phyloP scores from a whole-genome alignment of 208 protist genomes.

The Zelonia costaricensis region DNA sequence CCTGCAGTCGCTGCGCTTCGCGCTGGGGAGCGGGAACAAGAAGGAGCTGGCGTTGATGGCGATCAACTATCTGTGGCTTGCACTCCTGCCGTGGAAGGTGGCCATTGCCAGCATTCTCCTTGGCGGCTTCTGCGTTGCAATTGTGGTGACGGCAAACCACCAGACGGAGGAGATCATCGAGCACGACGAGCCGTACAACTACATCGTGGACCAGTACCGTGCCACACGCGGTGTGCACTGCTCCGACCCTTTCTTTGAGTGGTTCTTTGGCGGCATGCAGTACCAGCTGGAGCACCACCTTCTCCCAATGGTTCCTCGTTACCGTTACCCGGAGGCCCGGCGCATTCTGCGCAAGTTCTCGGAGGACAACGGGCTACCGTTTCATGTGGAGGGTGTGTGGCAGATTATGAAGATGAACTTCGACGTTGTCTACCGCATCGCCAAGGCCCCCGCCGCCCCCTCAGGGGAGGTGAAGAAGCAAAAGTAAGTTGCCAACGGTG shows the following conservation, averaged over 20 bases:
- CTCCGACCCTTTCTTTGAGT: conserved; percentile 73
- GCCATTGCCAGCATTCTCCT: too few species aligned
- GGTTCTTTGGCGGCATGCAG: conserved; percentile 87
- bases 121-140: conserved; percentile 69
- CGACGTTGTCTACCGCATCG: conserved; percentile 49
- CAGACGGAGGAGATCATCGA: conserved; percentile 85
- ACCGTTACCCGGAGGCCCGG: conserved; percentile 68
- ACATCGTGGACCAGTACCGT: conserved; percentile 77
- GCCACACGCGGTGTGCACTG: conserved; percentile 74
- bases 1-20: conserved; percentile 69
- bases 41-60: conserved; percentile 57
- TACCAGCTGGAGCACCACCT: conserved; percentile 88
- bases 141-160: conserved; percentile 81
- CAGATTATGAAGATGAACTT: conserved; percentile 75
- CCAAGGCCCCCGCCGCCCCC: conserved; percentile 21
- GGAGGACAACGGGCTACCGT: conserved; percentile 68
- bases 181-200: conserved; percentile 70
- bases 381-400: conserved; percentile 64
- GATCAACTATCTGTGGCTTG: conserved; percentile 75
- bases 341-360: conserved; percentile 74
- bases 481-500: too few species aligned
- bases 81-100: conserved; percentile 59
- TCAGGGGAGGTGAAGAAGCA: conserved; percentile 13
- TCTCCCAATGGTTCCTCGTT: conserved; percentile 67
- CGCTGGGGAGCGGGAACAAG: conserved; percentile 56